phyloP scores from a whole-genome alignment of 768 basidiomycete genomes.

The Mycena epipterygia region DNA sequence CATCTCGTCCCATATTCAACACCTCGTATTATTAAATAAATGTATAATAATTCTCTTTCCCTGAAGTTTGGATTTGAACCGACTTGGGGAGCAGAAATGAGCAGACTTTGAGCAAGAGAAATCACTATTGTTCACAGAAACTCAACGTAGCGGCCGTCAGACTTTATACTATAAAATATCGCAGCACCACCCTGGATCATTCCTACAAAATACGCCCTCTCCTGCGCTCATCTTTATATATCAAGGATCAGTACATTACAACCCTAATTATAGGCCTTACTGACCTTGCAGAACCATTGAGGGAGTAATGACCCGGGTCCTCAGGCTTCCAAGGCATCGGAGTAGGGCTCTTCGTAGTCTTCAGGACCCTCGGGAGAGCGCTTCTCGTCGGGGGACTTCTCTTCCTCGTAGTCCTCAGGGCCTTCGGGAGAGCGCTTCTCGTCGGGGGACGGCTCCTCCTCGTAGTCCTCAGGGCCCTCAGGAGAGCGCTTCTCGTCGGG shows the following conservation, averaged over 20 bases:
- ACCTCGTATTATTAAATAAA: background rate
- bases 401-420: slow-evolving; percentile 4
- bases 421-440: slow-evolving; percentile 10
- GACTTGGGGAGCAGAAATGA: no score
- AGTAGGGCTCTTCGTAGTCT: slow-evolving; percentile 27
- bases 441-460: slow-evolving; percentile 4
- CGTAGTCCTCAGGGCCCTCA: background rate
- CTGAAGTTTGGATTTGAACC: no score
- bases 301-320: slow-evolving; percentile 6
- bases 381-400: slow-evolving; percentile 8
- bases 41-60: no score
- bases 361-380: background rate
- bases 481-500: slow-evolving; percentile 8
- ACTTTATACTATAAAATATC: no score
- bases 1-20: background rate
- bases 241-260: no score
- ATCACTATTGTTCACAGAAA: no score
- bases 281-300: background rate
- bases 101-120: no score
- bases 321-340: slow-evolving; percentile 1
- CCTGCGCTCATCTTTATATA: no score
- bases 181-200: no score
- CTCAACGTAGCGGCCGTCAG: no score
- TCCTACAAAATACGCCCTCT: no score
- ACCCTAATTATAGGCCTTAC: background rate